Base-by-base conservation (phyloP, 306 rosid genomes). In the Delonix regia region DNA sequence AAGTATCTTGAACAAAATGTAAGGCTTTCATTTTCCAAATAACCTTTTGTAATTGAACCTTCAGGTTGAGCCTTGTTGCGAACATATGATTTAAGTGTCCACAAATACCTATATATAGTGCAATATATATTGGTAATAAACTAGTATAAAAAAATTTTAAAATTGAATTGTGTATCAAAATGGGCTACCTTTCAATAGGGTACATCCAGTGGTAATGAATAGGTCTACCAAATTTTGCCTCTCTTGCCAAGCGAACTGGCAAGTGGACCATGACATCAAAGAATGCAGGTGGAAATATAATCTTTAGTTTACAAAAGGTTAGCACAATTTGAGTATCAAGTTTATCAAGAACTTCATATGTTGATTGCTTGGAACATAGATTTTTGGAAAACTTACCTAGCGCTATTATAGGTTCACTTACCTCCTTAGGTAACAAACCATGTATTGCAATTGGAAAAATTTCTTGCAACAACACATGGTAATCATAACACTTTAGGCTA, bases 181-280 rank as follows among this genome's bases (percentile, higher is more conserved):
- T 24, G 8, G 6, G 14, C 33, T 53, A 78, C 59, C 75, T 68
- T 44, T 67, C 57, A 53, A 77, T 14, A 7, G 67, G 42, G 39
- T 77, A 77, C 55, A 66, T 66, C 74, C 74, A 64, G 3, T 15
- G 7, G 41, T 53, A 78, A 0, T 78, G 39, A 9, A 55, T 4
- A 1, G 36, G 81, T 78, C 61, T 28, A 12, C 0, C 69, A 11
- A 42, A n/a, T 18, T 25, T 33, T 5, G 47, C 45, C 14, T 34
- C 9, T 3, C 48, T 9, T 10, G 45, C 38, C 34, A 68, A 42
- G 65, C 59, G 63, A 4, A 68, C 0, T 0, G 19, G 38, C 14
- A 78, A 30, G 25, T 78, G 61, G 11, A 78, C 36, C 38, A 13
- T 44, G n/a, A 59, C 16, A n/a, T n/a, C 25, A 21, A 69, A 78